Base-by-base conservation (phyloP, 2,329 filamentous ascomycete species). In the Harringtonia aguacate region DNA sequence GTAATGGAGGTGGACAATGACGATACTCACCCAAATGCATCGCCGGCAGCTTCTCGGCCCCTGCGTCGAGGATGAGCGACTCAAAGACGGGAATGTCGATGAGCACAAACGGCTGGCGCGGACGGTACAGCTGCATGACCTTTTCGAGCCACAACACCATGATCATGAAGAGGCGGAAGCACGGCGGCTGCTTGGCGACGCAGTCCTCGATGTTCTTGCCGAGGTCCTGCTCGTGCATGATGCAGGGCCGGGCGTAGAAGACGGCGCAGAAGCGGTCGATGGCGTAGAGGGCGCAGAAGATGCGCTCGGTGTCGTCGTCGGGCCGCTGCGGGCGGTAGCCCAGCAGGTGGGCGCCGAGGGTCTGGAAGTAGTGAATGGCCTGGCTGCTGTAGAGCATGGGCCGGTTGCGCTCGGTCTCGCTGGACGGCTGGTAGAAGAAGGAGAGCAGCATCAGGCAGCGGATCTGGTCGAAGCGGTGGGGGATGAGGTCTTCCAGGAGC, bases 201-300 rank as follows among this genome's bases (percentile, higher is more conserved):
- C 70, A 72, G 1, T 65, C 62, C 0, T 73, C 67, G 0, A 78
- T 48, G 46, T 74, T 66, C 42, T 69, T 70, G 8, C 74, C 72
- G 24, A 78, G 66, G 49, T 82, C 78, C 39, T 73, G 61, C 50
- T 79, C 75, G 49, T 81, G 76, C 45, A 82, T 70, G 21, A 79
- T 56, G 37, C 73, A 70, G 0, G 78, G 73, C 1, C 77, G 65
- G 7, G 76, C 77, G 46, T 79, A 73, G n/a, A 77, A 67, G 0
- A 76, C 72, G 1, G 74, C 68, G 39, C 75, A 75, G 36, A 81
- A 65, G 14, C 74, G 66, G 52, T 82, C 78, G 2, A 81, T 55
- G 0, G 75, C 75, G 75, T 75, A 81, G 0, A 78, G 61, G 8
- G 70, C 73, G 51, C 74, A 79, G 36, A 78, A 77, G 3, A 79